phyloP scores from a whole-genome alignment of 2,329 filamentous ascomycete species.

The Truncatella angustata region DNA sequence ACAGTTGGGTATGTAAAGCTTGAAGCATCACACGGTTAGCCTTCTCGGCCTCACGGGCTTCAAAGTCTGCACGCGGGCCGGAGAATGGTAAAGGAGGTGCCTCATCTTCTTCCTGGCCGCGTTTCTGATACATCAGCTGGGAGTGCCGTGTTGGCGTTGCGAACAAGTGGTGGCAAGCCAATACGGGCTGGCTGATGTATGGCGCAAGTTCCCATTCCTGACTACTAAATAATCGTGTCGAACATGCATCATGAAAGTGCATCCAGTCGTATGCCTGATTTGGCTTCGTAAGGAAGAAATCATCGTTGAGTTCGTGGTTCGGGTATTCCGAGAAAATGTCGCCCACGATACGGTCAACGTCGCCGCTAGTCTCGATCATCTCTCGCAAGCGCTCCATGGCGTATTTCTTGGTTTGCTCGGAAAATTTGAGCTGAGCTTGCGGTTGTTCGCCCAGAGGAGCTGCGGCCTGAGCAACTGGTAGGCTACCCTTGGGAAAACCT shows the following conservation, averaged over 20 bases:
- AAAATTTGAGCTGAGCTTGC: conserved; percentile 63
- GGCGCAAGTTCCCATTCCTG: conserved; percentile 92
- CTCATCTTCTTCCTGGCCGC: conserved; percentile 44
- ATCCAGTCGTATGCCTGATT: conserved; percentile 70
- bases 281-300: conserved; percentile 86
- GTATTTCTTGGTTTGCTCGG: conserved; percentile 69
- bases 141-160: conserved; percentile 63
- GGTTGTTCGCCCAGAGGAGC: conserved; percentile 54
- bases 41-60: conserved; percentile 77
- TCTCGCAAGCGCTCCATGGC: conserved; percentile 70
- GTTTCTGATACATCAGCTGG: conserved; percentile 41
- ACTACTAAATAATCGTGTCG: conserved; percentile 72
- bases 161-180: conserved; percentile 91
- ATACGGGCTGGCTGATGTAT: conserved; percentile 81
- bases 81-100: conserved; percentile 69
- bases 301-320: conserved; percentile 86
- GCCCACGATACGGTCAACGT: conserved; percentile 73
- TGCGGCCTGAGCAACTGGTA: conserved; percentile 33
- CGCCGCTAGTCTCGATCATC: conserved; percentile 77
- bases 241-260: conserved; percentile 68
- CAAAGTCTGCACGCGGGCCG: conserved; percentile 77
- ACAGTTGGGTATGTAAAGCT: conserved; percentile 69
- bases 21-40: conserved; percentile 73
- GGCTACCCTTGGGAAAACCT: conserved; percentile 65
- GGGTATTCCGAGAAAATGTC: conserved; percentile 88